Evolutionary conservation across 768 basidiomycete species (phyloP), one percentile per base, ranked within the genome.

Genomic region (Hygrophorus russula): DNA sequence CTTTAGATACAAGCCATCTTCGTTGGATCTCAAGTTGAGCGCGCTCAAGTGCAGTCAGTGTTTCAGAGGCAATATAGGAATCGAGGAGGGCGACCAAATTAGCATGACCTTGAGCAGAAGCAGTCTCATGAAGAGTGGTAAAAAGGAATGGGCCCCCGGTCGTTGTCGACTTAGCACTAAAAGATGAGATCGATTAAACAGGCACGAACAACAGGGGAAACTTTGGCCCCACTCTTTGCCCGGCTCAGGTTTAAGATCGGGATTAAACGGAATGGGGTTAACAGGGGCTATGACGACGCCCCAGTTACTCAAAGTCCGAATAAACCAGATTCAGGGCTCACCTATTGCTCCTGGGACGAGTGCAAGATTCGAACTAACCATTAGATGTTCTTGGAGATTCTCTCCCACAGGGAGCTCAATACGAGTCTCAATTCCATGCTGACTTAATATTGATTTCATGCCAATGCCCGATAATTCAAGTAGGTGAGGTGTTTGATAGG

Each of bases 381-480:
- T 50, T 35, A 53, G 46, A 20, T 44, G 47, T 27, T 53, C 49
- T 6, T 44, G 42, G 15, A 71, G 51, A 51, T 71, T 68, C 51
- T 72, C 69, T 1, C 71, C 71, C 28, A 73, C 69, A 43, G 71
- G 68, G 4, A 71, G 58, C 30, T 63, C 59, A 18, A 64, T 36
- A n/a, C 57, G 52, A 31, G 63, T 58, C 8, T 52, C 47, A 41
- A 74, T 64, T 19, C 63, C 65, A 5, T 62, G 62, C 5, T 53
- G 54, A 9, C 58, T 38, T 18, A 74, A 56, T 5, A 70, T 56
- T 35, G 66, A 63, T 38, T 49, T 46, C 7, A 69, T 68, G 0
- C 73, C 73, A 36, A 74, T 57, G 38, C 73, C 73, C 31, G 65
- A 68, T 15, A 61, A 60, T 58, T 69, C 57, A 2, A 74, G 59